Percentiles rank a stretch among this genome's conserved stretches.
These are phyloP conservation scores for Suillus alpinus DNA, from an alignment of 768 basidiomycete species.

Conservation along the genomic window DNA sequence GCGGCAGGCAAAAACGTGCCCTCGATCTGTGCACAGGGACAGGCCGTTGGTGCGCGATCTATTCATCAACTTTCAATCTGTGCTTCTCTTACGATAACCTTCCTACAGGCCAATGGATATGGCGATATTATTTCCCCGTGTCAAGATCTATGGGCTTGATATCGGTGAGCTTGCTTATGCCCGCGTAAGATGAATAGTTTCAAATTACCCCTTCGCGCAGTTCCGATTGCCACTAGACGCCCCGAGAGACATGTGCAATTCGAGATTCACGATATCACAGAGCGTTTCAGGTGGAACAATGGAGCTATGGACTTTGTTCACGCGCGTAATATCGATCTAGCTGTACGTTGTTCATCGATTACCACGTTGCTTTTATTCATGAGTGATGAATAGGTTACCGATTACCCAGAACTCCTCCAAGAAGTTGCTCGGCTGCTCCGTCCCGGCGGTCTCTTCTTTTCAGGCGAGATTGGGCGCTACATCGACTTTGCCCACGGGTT, in stretches of 20 bases:
- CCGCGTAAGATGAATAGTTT: slow-evolving; percentile 11
- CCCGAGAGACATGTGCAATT: slow-evolving; percentile 62
- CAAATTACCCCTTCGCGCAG: slow-evolving; percentile 35
- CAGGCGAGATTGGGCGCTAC: slow-evolving; percentile 55
- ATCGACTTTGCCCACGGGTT: slow-evolving; percentile 38
- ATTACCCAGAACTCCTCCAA: slow-evolving; percentile 50
- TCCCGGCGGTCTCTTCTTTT: slow-evolving; percentile 68
- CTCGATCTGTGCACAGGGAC: slow-evolving; percentile 79
- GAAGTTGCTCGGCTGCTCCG: slow-evolving; percentile 66
- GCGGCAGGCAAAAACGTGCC: slow-evolving; percentile 45
- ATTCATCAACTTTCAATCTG: slow-evolving; percentile 18
- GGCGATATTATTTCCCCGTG: slow-evolving; percentile 62
- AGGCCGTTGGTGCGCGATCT: slow-evolving; percentile 59
- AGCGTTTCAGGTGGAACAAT: slow-evolving; percentile 46
- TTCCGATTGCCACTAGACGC: slow-evolving; percentile 67
- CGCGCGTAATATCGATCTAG: slow-evolving; percentile 56
- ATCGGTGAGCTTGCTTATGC: slow-evolving; percentile 52
- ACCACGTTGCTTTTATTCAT: slow-evolving; percentile 13
- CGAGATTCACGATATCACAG: slow-evolving; percentile 63
- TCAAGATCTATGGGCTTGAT: slow-evolving; percentile 68
- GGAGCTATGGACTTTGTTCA: slow-evolving; percentile 67
- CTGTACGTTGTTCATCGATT: slow-evolving; percentile 40
- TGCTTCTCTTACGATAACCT: slow-evolving; percentile 11
- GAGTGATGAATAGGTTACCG: slow-evolving; percentile 42
- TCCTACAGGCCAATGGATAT: slow-evolving; percentile 68